Evolutionary conservation across 1,284 basidiomycete genomes (phyloP).

Genomic region (Marasmius fiardii): DNA sequence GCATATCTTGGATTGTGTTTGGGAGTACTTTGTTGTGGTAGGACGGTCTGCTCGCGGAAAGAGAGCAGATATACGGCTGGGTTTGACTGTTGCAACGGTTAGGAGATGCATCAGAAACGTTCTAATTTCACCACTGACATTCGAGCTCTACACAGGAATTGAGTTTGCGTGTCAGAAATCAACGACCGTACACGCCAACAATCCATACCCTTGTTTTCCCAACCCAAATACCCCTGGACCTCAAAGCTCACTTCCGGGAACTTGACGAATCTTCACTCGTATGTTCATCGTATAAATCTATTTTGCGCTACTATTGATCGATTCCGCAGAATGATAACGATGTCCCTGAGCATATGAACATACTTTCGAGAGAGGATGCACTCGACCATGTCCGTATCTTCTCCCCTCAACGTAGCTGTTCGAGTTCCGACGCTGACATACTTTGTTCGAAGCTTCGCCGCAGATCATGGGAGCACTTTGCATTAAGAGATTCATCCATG

Average conservation of each 20-base stretch:
- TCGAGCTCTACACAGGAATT: constrained; percentile 42
- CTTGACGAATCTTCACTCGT: constrained; percentile 61
- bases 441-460: constrained; percentile 16
- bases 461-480: constrained; percentile 24
- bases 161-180: constrained; percentile 42
- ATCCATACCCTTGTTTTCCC: constrained; percentile 71
- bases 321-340: constrained; percentile 51
- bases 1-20: constrained; percentile 67
- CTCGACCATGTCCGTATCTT: constrained; percentile 47
- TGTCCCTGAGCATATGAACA: constrained; percentile 75
- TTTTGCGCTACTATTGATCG: constrained; percentile 1
- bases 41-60: constrained; percentile 57
- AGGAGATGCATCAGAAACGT: constrained; percentile 13
- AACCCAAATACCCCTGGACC: constrained; percentile 66
- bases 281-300: constrained; percentile 20
- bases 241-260: constrained; percentile 61
- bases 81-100: constrained; percentile 55
- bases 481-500: constrained; percentile 9
- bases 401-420: neutral
- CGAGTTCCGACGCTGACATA: constrained; percentile 1
- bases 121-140: constrained; percentile 4
- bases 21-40: constrained; percentile 78
- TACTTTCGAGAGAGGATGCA: constrained; percentile 58
- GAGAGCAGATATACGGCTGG: constrained; percentile 57
- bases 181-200: constrained; percentile 64